phyloP scores from a whole-genome alignment of 2,329 filamentous ascomycete genomes.

The Claviceps humidiphila region DNA sequence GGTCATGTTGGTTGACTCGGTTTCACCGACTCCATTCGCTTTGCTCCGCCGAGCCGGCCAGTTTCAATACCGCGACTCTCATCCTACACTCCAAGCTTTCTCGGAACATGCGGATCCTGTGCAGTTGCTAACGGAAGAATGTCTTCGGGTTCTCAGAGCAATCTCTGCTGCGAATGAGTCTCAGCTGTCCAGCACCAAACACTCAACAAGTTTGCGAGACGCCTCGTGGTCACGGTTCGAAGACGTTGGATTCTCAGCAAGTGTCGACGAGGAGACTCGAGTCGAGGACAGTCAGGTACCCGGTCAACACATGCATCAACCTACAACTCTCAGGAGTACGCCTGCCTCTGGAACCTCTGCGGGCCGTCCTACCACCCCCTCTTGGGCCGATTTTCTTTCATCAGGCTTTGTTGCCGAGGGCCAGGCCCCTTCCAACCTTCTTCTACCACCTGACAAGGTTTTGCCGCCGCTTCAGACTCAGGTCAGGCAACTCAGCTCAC shows the following conservation, averaged over 20 bases:
- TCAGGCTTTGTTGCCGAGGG: constrained; percentile 76
- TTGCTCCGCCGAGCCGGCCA: constrained; percentile 82
- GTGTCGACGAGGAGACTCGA: constrained; percentile 54
- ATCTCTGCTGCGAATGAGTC: constrained; percentile 86
- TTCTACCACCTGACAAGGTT: constrained; percentile 84
- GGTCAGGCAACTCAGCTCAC: constrained; percentile 68
- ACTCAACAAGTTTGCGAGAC: constrained; percentile 62
- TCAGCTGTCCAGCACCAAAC: constrained; percentile 54
- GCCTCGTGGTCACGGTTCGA: constrained; percentile 96
- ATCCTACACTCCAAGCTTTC: constrained; percentile 71
- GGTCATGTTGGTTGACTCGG: constrained; percentile 90
- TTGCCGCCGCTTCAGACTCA: constrained; percentile 69
- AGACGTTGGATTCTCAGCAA: constrained; percentile 76
- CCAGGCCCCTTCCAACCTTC: constrained; percentile 50
- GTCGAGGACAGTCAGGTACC: constrained; percentile 41
- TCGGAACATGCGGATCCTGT: constrained; percentile 83
- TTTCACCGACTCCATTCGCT: constrained; percentile 89
- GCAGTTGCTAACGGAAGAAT: constrained; percentile 82
- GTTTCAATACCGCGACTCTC: constrained; percentile 88
- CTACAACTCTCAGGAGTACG: constrained; percentile 44
- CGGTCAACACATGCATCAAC: constrained; percentile 27
- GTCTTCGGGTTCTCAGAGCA: constrained; percentile 73
- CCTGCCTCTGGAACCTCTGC: constrained; percentile 56
- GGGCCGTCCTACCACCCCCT: constrained; percentile 82
- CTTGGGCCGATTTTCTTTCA: constrained; percentile 95